Percentiles rank a stretch among this genome's conserved stretches.
phyloP scores from a whole-genome alignment of 2,329 filamentous ascomycete species.

The Colletotrichum godetiae region DNA sequence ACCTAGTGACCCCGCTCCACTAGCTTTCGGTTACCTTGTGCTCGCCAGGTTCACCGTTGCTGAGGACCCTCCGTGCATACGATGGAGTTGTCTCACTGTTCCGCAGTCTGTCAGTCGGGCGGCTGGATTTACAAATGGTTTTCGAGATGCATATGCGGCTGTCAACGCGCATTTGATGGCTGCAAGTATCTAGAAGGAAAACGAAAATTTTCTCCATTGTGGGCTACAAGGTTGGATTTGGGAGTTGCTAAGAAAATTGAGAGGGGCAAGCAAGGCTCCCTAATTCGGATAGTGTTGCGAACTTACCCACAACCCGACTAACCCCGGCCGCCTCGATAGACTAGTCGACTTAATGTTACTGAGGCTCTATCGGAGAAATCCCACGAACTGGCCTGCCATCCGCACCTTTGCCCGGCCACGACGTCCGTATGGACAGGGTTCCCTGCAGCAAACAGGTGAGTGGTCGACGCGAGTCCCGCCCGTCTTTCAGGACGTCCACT shows the following conservation, averaged over 20 bases:
- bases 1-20: constrained; percentile 18
- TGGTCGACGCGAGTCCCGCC: constrained; percentile 9
- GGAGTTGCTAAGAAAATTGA: constrained; percentile 5
- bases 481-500: constrained; percentile 7
- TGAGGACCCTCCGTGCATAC: constrained; percentile 11
- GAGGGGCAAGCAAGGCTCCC: constrained; percentile 18
- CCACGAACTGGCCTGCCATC: constrained; percentile 19
- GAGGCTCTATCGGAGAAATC: constrained; percentile 22
- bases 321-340: background rate
- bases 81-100: background rate
- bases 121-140: background rate
- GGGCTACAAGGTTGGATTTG: constrained; percentile 3
- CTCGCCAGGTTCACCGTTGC: constrained; percentile 16
- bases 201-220: background rate
- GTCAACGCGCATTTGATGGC: constrained; percentile 18
- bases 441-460: constrained; percentile 25
- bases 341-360: background rate
- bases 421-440: constrained; percentile 5
- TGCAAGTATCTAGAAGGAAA: constrained; percentile 1
- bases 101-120: background rate
- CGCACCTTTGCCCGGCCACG: constrained; percentile 3
- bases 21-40: background rate
- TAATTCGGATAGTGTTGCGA: constrained; percentile 32
- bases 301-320: constrained; percentile 17
- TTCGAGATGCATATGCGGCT: constrained; percentile 8